Conservation (phyloP, 805 yeast species). For the Starmerella apicola region DNA sequence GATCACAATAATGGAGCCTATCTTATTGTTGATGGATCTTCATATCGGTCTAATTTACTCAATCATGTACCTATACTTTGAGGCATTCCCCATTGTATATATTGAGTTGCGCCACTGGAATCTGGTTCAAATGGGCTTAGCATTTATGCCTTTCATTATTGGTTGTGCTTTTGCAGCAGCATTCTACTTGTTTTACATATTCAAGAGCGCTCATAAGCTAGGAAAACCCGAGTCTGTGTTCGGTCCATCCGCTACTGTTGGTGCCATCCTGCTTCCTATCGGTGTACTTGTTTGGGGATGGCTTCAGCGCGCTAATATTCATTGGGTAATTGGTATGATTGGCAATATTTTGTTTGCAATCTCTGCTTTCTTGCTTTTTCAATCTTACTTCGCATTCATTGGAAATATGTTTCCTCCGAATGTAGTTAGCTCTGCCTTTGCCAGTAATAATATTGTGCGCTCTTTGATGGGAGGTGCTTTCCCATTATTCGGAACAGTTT, state of each 20-base stretch:
- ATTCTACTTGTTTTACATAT: constrained; percentile 9
- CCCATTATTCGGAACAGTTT: constrained; percentile 49
- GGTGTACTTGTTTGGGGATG: constrained; percentile 45
- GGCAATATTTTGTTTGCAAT: constrained; percentile 30
- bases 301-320: constrained; percentile 35
- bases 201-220: not conserved
- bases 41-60: constrained; percentile 45
- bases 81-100: constrained; percentile 49
- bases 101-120: constrained; percentile 36
- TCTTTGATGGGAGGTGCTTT: constrained; percentile 29
- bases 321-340: constrained; percentile 38
- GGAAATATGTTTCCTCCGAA: constrained; percentile 38
- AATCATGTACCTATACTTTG: constrained; percentile 43
- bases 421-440: constrained; percentile 43
- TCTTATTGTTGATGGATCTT: constrained; percentile 38
- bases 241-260: constrained; percentile 29
- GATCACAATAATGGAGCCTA: constrained; percentile 43
- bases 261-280: constrained; percentile 33
- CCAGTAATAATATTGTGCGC: constrained; percentile 38
- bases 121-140: constrained; percentile 35
- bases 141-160: constrained; percentile 36
- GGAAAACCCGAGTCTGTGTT: constrained; percentile 15
- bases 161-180: constrained; percentile 35
- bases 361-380: constrained; percentile 38
- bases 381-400: constrained; percentile 39